Base-by-base conservation (phyloP, 371 early-diverging fungal genomes). In the Mucor indicus region DNA sequence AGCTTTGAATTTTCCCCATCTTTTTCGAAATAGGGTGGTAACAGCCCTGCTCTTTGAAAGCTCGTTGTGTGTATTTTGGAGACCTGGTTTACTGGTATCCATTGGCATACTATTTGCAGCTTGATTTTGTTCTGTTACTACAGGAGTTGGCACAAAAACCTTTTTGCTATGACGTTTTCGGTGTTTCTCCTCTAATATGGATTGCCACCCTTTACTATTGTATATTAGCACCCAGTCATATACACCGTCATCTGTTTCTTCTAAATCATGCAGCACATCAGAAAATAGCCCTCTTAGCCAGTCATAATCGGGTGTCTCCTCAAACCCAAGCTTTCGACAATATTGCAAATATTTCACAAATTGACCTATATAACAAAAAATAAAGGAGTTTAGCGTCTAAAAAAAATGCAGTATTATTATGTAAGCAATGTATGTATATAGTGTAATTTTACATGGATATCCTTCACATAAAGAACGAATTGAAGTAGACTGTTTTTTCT, bases 221-320 rank as follows among this genome's bases (percentile, higher is more conserved):
- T 75, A 73, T 22, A 82, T 59, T 23, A 86, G 54, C 80, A 87
- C 86, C 96, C 96, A 95, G 64, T 95, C 96, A 55, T 81, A 93
- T n/a, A 91, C 69, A n/a, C 85, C 86, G 56, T 94, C 11, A 33
- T 33, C 94, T 52, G 94, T 89, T 19, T 54, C 63, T 44, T 87
- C 86, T 21, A 75, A 60, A 30, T 77, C 73, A 39, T 68, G 70
- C 43, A 95, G 60, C 5, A 85, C 90, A 40, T 83, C 81, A 66
- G 83, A 83, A 60, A 99, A 89, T 31, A 97, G 64, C 1, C 80
- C 79, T 44, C 83, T 80, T 51, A 96, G 49, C 53, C 74, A 79
- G 49, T 88, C 86, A 64, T 98, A 98, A 27, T 64, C 53, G 1
- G 60, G 60, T 16, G 46, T 38, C 10, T 64, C 64, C 1, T 51